Conservation (phyloP, 2,329 filamentous ascomycete genomes). For the Annulohypoxylon truncatum region DNA sequence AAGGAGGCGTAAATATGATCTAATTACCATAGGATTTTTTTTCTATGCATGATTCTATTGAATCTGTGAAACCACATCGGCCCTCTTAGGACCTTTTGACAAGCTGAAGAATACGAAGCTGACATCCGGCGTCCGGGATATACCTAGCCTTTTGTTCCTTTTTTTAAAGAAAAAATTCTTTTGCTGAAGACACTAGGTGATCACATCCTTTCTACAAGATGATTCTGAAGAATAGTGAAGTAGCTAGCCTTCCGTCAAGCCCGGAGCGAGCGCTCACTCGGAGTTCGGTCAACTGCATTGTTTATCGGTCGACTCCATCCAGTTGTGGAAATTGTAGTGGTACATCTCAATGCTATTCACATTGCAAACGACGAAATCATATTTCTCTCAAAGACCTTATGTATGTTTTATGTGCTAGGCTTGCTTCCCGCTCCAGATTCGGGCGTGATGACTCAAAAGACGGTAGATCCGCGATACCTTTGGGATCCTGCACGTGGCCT, state of each 20-base stretch:
- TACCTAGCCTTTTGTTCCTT: neutral
- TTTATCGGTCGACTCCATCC: neutral
- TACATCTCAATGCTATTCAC: neutral
- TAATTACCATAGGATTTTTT: constrained; percentile 25
- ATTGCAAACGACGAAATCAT: neutral
- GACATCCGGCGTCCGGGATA: constrained; percentile 9
- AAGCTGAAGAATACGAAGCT: constrained; percentile 9
- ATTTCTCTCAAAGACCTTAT: neutral
- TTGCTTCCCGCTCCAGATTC: constrained; percentile 1
- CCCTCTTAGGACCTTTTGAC: constrained; percentile 5
- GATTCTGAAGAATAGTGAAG: neutral
- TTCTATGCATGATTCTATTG: constrained; percentile 25
- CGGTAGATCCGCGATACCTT: neutral
- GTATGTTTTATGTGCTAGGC: constrained; percentile 7
- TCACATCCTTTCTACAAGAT: constrained; percentile 1
- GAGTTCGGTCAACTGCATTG: constrained; percentile 35
- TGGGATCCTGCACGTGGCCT: constrained; percentile 13
- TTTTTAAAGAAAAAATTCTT: too few relatives aligned
- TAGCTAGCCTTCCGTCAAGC: constrained; percentile 9
- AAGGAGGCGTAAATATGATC: constrained; percentile 38
- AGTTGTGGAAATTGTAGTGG: constrained; percentile 9
- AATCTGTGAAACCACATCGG: constrained; percentile 35
- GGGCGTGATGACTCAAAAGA: neutral
- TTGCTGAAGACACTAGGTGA: neutral
- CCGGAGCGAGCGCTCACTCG: constrained; percentile 16